phyloP scores from a whole-genome alignment of 495 filamentous ascomycete genomes.

The Penicillium psychrofluorescens region DNA sequence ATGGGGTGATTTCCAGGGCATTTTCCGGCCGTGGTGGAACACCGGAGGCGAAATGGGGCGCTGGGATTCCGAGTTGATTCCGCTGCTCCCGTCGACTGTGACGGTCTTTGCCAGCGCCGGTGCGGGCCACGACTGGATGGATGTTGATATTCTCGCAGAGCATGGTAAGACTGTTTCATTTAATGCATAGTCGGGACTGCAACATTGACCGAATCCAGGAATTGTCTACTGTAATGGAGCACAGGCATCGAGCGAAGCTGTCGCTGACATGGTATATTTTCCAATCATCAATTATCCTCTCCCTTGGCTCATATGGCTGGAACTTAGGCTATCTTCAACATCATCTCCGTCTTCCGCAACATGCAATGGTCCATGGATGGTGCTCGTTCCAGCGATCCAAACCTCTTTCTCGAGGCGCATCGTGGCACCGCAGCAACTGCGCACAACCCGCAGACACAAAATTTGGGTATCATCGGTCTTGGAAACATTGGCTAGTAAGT shows the following conservation, averaged over 20 bases:
- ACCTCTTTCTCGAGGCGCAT: slow-evolving; percentile 50
- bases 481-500: slow-evolving; percentile 72
- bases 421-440: slow-evolving; percentile 45
- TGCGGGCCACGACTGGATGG: slow-evolving; percentile 72
- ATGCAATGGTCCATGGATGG: slow-evolving; percentile 55
- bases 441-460: slow-evolving; percentile 40
- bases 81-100: slow-evolving; percentile 54
- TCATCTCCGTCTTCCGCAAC: slow-evolving; percentile 58
- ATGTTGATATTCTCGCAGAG: slow-evolving; percentile 59
- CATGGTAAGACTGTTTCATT: too few relatives aligned
- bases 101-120: slow-evolving; percentile 67
- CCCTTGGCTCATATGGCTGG: too few relatives aligned
- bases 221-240: slow-evolving; percentile 68
- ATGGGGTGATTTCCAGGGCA: slow-evolving; percentile 67
- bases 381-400: slow-evolving; percentile 17
- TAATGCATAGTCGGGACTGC: too few relatives aligned
- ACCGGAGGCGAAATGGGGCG: slow-evolving; percentile 71
- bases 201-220: slow-evolving; percentile 33
- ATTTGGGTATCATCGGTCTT: slow-evolving; percentile 57
- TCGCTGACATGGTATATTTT: too few relatives aligned
- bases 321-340: slow-evolving; percentile 54
- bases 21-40: slow-evolving; percentile 74
- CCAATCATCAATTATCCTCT: too few relatives aligned
- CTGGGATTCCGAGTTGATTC: slow-evolving; percentile 68
- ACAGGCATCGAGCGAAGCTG: slow-evolving; percentile 60